phyloP scores from a whole-genome alignment of 345 rosid genomes.

The Psidium guajava region DNA sequence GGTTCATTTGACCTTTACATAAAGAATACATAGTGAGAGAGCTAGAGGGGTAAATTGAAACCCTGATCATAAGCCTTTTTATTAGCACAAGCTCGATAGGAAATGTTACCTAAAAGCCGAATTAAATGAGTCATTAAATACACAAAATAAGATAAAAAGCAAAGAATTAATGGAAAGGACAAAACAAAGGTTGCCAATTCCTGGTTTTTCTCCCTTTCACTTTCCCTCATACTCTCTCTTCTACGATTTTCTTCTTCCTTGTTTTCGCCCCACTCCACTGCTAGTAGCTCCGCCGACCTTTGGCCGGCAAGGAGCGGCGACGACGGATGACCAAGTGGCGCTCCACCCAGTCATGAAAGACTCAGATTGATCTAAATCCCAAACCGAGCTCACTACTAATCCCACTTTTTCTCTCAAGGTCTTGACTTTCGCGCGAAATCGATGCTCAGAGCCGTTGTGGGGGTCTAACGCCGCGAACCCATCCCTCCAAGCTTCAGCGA shows the following conservation, averaged over 20 bases:
- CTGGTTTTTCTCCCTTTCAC: background rate
- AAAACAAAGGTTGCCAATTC: background rate
- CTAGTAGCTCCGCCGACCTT: background rate
- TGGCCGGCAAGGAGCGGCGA: background rate
- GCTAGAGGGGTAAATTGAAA: no score
- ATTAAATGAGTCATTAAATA: background rate
- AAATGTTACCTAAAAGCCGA: no score
- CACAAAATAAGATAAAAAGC: background rate
- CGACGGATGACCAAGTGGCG: background rate
- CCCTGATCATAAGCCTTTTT: no score
- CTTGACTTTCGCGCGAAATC: background rate
- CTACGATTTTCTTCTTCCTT: background rate
- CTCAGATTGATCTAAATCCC: background rate
- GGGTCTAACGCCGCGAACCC: background rate
- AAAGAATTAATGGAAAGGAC: background rate
- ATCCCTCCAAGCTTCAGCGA: background rate
- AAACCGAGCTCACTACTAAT: background rate
- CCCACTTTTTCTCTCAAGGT: background rate
- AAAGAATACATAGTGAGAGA: no score
- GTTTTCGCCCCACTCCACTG: background rate
- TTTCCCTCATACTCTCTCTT: background rate
- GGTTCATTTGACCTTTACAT: no score
- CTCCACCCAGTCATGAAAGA: background rate
- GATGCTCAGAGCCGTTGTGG: background rate
- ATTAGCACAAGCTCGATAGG: no score